Percentiles rank a stretch among this genome's conserved stretches.
Conservation (phyloP, 208 protist species). For the Porcisia hertigi region DNA sequence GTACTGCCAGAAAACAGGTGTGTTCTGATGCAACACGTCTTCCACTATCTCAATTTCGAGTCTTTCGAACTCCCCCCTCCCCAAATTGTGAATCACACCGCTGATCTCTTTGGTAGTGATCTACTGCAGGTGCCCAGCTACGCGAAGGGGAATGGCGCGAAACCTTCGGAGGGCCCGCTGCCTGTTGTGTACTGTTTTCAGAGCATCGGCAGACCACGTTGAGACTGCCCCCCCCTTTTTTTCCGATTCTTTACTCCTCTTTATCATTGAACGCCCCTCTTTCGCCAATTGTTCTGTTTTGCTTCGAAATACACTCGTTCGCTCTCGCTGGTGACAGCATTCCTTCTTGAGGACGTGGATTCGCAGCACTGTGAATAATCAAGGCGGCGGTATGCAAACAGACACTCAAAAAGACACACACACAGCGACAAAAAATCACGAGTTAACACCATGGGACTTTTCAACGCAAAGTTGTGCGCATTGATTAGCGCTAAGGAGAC, state of each 20-base stretch:
- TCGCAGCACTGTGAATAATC: neutral
- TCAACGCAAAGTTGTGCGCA: conserved; percentile 47
- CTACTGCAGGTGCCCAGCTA: neutral
- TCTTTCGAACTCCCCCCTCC: neutral
- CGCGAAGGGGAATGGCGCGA: neutral
- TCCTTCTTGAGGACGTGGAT: neutral
- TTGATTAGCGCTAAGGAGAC: conserved; percentile 42
- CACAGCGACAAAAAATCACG: neutral
- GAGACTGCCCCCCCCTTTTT: neutral
- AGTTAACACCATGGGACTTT: conserved; percentile 27
- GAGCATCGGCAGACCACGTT: neutral
- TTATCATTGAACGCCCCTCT: neutral
- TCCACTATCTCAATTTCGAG: no score
- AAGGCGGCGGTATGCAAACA: neutral
- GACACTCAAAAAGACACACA: neutral
- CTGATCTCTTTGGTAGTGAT: neutral
- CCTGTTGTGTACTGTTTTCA: neutral
- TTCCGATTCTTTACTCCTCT: neutral
- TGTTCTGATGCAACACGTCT: neutral
- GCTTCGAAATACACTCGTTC: neutral
- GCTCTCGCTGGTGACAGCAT: no score
- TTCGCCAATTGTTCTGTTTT: neutral
- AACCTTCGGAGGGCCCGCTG: neutral
- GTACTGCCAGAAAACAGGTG: neutral
- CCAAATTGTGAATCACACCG: neutral